Evolutionary conservation across 2,329 filamentous ascomycete species (phyloP).

Genomic region (Geosmithia putterillii): DNA sequence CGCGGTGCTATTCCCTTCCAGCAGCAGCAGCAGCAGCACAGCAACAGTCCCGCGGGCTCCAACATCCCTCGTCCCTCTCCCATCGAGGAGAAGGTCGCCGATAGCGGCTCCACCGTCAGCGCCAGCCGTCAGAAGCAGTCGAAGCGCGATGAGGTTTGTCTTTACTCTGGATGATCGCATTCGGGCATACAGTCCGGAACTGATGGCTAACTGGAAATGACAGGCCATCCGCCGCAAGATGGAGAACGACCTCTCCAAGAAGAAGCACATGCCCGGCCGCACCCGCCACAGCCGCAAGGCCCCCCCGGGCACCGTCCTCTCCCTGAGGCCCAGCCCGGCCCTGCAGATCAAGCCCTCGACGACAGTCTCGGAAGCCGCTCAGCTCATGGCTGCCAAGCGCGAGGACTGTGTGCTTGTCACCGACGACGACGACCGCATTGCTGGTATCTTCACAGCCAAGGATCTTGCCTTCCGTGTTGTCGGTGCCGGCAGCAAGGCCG

Average conservation of each 20-base stretch:
- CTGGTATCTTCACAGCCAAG: conserved; percentile 98
- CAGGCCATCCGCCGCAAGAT: conserved; percentile 97
- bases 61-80: conserved; percentile 60
- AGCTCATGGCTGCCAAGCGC: conserved; percentile 97
- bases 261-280: conserved; percentile 70
- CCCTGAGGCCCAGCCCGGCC: conserved; percentile 87
- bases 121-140: conserved; percentile 92
- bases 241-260: conserved; percentile 96
- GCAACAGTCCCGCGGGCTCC: conserved; percentile 49
- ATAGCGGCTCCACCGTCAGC: conserved; percentile 61
- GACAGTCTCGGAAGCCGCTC: conserved; percentile 89
- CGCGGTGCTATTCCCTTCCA: conserved; percentile 3
- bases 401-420: conserved; percentile 97
- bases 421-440: conserved; percentile 94
- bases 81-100: conserved; percentile 44
- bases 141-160: conserved; percentile 90
- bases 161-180: not conserved
- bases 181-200: no score
- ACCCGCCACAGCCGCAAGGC: conserved; percentile 84
- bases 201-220: not conserved
- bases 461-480: conserved; percentile 96
- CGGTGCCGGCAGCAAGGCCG: conserved; percentile 77
- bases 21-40: not conserved
- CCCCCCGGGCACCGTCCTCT: conserved; percentile 88
- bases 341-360: conserved; percentile 95